Evolutionary conservation across 2,329 filamentous ascomycete genomes (phyloP).

Genomic region (Cryoendolithus antarcticus): DNA sequence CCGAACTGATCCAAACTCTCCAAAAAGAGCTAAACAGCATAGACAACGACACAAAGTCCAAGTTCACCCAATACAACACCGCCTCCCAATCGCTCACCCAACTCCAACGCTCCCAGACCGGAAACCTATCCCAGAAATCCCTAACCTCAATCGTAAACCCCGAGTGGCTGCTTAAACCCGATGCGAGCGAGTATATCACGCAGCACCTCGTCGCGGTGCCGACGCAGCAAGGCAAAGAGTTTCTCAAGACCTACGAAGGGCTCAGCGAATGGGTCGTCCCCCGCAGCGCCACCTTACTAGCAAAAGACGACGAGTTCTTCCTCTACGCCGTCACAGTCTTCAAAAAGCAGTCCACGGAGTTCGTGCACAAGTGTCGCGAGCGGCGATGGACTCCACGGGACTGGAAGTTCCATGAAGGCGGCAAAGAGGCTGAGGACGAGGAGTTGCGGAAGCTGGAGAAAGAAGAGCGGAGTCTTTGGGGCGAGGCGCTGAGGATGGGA

Average conservation of each 20-base stretch:
- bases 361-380: constrained; percentile 83
- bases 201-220: constrained; percentile 90
- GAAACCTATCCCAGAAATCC: constrained; percentile 88
- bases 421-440: constrained; percentile 74
- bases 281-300: constrained; percentile 66
- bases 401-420: constrained; percentile 84
- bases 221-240: constrained; percentile 68
- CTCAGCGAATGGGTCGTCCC: constrained; percentile 86
- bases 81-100: constrained; percentile 65
- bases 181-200: constrained; percentile 84
- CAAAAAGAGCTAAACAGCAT: constrained; percentile 88
- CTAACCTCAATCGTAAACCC: constrained; percentile 82
- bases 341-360: constrained; percentile 80
- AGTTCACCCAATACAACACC: constrained; percentile 88
- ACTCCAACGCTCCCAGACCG: constrained; percentile 78
- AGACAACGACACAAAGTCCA: constrained; percentile 90
- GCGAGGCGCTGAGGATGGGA: constrained; percentile 74
- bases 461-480: constrained; percentile 86
- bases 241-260: constrained; percentile 79
- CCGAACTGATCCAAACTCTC: constrained; percentile 73
- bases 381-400: constrained; percentile 90
- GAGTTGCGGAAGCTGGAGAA: constrained; percentile 71
- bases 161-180: constrained; percentile 57
- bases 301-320: constrained; percentile 78
- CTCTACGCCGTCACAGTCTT: constrained; percentile 85